Percentiles rank a stretch among this genome's conserved stretches.
Conservation (phyloP, 805 yeast genomes). For the Yarrowia sp. region DNA sequence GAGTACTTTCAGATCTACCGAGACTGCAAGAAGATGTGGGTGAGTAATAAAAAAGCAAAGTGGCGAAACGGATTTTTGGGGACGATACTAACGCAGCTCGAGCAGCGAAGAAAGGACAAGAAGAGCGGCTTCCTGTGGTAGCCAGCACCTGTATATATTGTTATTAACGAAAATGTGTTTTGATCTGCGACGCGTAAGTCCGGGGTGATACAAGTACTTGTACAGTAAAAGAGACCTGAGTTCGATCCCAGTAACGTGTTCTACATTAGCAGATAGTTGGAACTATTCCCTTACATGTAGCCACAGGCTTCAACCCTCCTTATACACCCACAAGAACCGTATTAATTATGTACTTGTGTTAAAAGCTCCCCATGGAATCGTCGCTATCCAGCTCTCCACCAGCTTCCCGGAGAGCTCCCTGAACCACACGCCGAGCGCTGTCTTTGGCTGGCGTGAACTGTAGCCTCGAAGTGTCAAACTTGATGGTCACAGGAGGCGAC, state of each 20-base stretch:
- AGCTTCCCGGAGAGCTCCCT: background rate
- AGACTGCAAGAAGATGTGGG: conserved; percentile 84
- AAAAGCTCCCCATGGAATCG: conserved; percentile 5
- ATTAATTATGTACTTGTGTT: background rate
- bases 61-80: background rate
- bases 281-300: no score
- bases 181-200: background rate
- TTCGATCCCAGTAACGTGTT: no score
- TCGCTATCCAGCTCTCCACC: conserved; percentile 12
- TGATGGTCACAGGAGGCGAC: conserved; percentile 18
- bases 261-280: no score
- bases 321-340: no score
- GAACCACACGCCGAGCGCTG: conserved; percentile 19
- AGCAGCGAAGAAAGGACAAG: conserved; percentile 21
- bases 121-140: conserved; percentile 24
- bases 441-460: conserved; percentile 14
- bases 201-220: no score
- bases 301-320: no score
- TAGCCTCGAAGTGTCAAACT: conserved; percentile 15
- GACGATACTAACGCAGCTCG: background rate
- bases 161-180: background rate
- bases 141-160: conserved; percentile 2
- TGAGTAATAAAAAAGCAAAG: background rate
- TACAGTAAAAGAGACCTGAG: no score
- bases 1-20: conserved; percentile 90